These are phyloP conservation scores for Macrophomina tecta DNA, from an alignment of 2,329 filamentous ascomycete genomes.

Conservation along the genomic window DNA sequence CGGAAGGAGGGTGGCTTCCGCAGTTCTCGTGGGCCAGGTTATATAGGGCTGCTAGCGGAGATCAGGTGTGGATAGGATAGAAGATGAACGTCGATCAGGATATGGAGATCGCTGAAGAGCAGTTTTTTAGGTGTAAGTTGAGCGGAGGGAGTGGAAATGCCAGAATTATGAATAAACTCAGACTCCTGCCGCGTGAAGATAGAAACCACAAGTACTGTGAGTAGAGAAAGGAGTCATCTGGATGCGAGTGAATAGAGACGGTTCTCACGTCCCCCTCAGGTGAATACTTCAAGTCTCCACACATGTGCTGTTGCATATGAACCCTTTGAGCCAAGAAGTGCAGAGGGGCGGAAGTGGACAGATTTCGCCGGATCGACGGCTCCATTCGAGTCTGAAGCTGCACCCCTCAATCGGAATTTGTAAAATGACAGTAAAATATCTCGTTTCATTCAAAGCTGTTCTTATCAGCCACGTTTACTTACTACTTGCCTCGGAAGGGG, in stretches of 20 bases:
- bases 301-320: background rate
- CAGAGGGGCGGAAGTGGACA: background rate
- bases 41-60: background rate
- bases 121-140: conserved; percentile 13
- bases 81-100: conserved; percentile 3
- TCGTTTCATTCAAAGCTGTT: conserved; percentile 1
- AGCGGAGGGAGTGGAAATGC: conserved; percentile 11
- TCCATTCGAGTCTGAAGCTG: background rate
- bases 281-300: no score
- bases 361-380: background rate
- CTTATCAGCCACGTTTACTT: conserved; percentile 13
- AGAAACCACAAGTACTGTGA: no score
- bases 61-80: conserved; percentile 16
- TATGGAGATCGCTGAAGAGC: conserved; percentile 4
- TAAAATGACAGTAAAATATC: background rate
- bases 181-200: no score
- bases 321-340: background rate
- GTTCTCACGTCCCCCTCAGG: no score
- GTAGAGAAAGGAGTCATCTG: no score
- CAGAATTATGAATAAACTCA: conserved; percentile 1
- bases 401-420: no score
- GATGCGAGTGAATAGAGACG: no score
- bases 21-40: background rate
- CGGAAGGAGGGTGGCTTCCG: conserved; percentile 1
- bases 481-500: conserved; percentile 21